Percentiles rank a stretch among this genome's conserved stretches.
Evolutionary conservation across 2,329 filamentous ascomycete species (phyloP).

Genomic region (Torrubiellomyces zombiae): DNA sequence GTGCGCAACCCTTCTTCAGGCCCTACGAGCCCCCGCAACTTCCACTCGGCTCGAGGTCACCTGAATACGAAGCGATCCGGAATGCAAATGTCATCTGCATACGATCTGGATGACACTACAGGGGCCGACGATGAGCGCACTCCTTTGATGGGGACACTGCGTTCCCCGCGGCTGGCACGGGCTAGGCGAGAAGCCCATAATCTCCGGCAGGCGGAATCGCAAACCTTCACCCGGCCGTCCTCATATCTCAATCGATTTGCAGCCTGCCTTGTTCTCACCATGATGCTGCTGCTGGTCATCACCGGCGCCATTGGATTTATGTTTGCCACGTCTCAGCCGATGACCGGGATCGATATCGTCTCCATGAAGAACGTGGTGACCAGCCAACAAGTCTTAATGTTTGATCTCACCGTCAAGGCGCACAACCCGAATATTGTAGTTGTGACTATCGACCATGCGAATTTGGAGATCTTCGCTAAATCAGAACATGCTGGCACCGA

Average conservation of each 20-base stretch:
- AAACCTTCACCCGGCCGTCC: slow-evolving; percentile 45
- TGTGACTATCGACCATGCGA: slow-evolving; percentile 70
- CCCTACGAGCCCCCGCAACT: slow-evolving; percentile 51
- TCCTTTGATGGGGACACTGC: slow-evolving; percentile 51
- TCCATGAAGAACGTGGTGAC: slow-evolving; percentile 81
- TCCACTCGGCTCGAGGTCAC: slow-evolving; percentile 18
- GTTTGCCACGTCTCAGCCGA: slow-evolving; percentile 77
- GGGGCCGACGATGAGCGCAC: slow-evolving; percentile 78
- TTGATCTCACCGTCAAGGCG: slow-evolving; percentile 76
- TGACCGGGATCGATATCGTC: slow-evolving; percentile 61
- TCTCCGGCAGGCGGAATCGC: slow-evolving; percentile 56
- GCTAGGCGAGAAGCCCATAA: slow-evolving; percentile 37
- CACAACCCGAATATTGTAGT: slow-evolving; percentile 88
- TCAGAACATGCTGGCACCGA: slow-evolving; percentile 70
- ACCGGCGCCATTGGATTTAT: slow-evolving; percentile 80
- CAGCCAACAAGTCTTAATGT: slow-evolving; percentile 87
- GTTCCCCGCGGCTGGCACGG: slow-evolving; percentile 40
- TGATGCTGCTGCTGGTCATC: slow-evolving; percentile 66
- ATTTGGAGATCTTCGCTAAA: slow-evolving; percentile 88
- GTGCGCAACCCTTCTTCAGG: slow-evolving; percentile 44
- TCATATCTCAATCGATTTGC: slow-evolving; percentile 58
- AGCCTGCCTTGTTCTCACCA: slow-evolving; percentile 70
- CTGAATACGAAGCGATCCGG: slow-evolving; percentile 32
- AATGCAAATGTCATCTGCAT: slow-evolving; percentile 43
- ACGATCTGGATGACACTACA: slow-evolving; percentile 66